Evolutionary conservation across 225 moss, liverwort and hornwort genomes (phyloP).

Genomic region (Physcomitrium patens): DNA sequence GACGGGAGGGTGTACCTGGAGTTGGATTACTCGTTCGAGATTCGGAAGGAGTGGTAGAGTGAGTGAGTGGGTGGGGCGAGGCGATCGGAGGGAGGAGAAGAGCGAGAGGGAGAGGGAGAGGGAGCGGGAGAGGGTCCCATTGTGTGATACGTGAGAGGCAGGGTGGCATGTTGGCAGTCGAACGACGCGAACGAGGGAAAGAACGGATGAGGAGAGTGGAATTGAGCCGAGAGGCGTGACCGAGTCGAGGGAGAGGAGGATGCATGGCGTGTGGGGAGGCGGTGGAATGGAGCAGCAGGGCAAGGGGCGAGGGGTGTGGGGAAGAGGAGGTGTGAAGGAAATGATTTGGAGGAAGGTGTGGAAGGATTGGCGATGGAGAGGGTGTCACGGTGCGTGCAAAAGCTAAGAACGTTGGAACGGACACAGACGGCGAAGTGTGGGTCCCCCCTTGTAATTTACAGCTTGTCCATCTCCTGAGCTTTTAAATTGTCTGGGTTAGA

Average conservation of each 20-base stretch:
- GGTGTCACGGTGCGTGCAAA: constrained; percentile 9
- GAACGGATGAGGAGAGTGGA: no score
- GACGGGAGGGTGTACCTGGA: constrained; percentile 79
- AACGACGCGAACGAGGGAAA: no score
- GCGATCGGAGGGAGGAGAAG: neutral
- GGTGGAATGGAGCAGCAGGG: no score
- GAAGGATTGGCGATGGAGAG: constrained; percentile 3
- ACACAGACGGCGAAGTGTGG: constrained; percentile 24
- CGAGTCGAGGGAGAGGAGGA: no score
- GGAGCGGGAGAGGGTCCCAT: constrained; percentile 10
- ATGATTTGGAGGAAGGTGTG: no score
- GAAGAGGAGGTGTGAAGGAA: no score
- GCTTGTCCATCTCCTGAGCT: constrained; percentile 16
- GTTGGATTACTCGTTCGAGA: constrained; percentile 92
- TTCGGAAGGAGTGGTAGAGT: constrained; percentile 68
- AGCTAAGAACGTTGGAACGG: constrained; percentile 21
- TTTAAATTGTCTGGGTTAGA: no score
- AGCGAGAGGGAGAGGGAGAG: neutral
- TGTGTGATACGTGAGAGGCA: constrained; percentile 19
- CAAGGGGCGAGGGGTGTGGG: no score
- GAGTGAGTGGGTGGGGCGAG: neutral
- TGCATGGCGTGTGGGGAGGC: no score
- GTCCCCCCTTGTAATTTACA: constrained; percentile 29
- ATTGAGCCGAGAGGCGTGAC: no score
- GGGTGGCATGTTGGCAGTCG: no score